phyloP scores from a whole-genome alignment of 2,329 filamentous ascomycete genomes.

The Nothophoma quercina region DNA sequence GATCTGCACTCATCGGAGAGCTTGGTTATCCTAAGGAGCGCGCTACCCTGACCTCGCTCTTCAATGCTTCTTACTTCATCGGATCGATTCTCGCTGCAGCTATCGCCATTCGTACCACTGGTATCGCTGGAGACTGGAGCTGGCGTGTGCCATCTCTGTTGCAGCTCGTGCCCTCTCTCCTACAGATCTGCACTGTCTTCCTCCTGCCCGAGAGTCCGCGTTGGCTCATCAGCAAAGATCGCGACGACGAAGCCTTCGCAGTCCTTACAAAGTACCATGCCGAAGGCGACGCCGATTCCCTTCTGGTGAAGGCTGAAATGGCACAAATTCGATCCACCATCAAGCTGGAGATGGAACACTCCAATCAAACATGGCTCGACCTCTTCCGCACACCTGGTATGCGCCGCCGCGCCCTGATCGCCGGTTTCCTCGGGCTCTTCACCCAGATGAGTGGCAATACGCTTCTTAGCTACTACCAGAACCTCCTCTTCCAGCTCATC shows the following conservation, averaged over 20 bases:
- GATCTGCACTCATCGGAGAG: constrained; percentile 66
- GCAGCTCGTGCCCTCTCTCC: constrained; percentile 58
- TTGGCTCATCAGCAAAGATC: constrained; percentile 60
- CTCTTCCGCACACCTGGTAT: constrained; percentile 58
- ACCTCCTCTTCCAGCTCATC: constrained; percentile 50
- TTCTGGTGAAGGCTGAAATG: constrained; percentile 63
- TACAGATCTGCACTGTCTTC: constrained; percentile 51
- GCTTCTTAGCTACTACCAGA: constrained; percentile 48
- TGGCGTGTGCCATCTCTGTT: constrained; percentile 61
- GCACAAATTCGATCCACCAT: constrained; percentile 67
- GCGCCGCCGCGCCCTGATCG: constrained; percentile 45
- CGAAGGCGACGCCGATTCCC: constrained; percentile 50
- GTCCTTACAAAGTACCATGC: constrained; percentile 54
- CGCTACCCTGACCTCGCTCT: constrained; percentile 65
- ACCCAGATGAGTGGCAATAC: constrained; percentile 54
- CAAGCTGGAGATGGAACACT: constrained; percentile 61
- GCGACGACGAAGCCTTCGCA: constrained; percentile 53
- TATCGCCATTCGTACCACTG: constrained; percentile 59
- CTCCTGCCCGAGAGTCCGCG: constrained; percentile 55
- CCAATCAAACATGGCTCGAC: constrained; percentile 62
- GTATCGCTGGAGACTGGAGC: constrained; percentile 53
- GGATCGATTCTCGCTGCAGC: constrained; percentile 59
- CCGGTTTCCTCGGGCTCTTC: constrained; percentile 44
- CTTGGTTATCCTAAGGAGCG: constrained; percentile 68
- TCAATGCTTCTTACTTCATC: constrained; percentile 67